Base-by-base conservation (phyloP, 164 flowering plant genomes). In the Vitis vinifera region DNA sequence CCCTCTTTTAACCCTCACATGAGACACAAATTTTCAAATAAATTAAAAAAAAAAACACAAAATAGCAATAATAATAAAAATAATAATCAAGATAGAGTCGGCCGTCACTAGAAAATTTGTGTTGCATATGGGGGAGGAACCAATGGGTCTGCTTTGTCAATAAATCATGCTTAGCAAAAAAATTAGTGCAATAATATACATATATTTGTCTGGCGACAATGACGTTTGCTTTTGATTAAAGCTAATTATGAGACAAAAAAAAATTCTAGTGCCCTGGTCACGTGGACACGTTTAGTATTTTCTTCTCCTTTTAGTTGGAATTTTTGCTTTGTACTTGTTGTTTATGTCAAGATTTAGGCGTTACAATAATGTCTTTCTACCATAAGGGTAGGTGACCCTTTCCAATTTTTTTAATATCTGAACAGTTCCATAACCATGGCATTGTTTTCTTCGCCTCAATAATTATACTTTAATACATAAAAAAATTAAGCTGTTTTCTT, bases 381-480 rank as follows among this genome's bases (percentile, higher is more conserved):
- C 0, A 1, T 2, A 9, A 23, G 70, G 74, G 57, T 66, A 75
- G 71, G 52, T 70, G 51, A 66, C 44, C 15, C 65, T 65, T 65
- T 53, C 7, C 15, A 30, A 51, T 57, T 55, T 10, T 13, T 69
- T 69, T 69, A 59, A 59, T 8, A 23, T 69, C 61, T 51, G 65
- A 66, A 62, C 71, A 68, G 51, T 74, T 57, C 47, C 44, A 50
- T 62, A 23, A 51, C 48, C 30, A 57, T 31, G 31, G 1, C 69
- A 65, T 74, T 52, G 73, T 65, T 64, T 63, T 69, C 72, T 58
- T 65, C 70, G 58, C 70, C 68, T 69, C 23, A 66, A 66, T 56
- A n/a, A 64, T 57, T 69, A 62, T 14, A 19, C 8, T 62, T 49
- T 31, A 44, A 9, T 23, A 23, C 27, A 1, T 23, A 37, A 37